Base-by-base conservation (phyloP, 202 grass and related monocot species). In the Dendrocalamus latiflorus region DNA sequence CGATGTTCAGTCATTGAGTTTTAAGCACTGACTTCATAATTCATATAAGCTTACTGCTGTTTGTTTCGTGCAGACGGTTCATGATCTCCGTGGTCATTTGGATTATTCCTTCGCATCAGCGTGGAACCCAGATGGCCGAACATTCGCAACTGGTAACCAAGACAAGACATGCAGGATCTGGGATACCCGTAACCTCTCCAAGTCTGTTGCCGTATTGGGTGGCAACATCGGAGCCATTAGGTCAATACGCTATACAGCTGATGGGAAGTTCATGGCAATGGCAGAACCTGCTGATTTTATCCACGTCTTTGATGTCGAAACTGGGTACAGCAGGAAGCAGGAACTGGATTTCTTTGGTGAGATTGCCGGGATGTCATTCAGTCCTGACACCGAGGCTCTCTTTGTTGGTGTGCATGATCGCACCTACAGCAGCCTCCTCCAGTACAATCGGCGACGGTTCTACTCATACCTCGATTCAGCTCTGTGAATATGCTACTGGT, bases 51-150 rank as follows among this genome's bases (percentile, higher is more conserved):
- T 77, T 67, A 76, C 17, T 1, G 15, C 21, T 77, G 14, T 68
- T 76, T 55, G 44, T 53, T 87, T 89, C 39, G 65, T 67, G 14
- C 54, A 97, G 92, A 71, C 53, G 11, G 60, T 97, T 78, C 84
- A 94, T 49, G 63, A 81, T 34, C 79, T 97, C 64, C 54, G 39
- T 22, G 95, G 95, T 38, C 92, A 97, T 74, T 69, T 89, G 78
- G 94, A 97, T 65, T 97, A 82, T 70, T 97, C 92, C 0, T 97
- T 97, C 41, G 94, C 94, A 24, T 94, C 94, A 18, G 88, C 92
- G 6, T 97, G 94, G 92, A 88, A 93, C 53, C 94, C 90, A 17
- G 90, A 97, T 59, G 90, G 92, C 2, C 74, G 22, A 26, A 94
- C 92, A 76, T 91, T 97, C 1, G 86, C 90, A 17, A 97, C 94